Evolutionary conservation across 2,329 filamentous ascomycete genomes (phyloP).

Genomic region (Diaporthe capsici): DNA sequence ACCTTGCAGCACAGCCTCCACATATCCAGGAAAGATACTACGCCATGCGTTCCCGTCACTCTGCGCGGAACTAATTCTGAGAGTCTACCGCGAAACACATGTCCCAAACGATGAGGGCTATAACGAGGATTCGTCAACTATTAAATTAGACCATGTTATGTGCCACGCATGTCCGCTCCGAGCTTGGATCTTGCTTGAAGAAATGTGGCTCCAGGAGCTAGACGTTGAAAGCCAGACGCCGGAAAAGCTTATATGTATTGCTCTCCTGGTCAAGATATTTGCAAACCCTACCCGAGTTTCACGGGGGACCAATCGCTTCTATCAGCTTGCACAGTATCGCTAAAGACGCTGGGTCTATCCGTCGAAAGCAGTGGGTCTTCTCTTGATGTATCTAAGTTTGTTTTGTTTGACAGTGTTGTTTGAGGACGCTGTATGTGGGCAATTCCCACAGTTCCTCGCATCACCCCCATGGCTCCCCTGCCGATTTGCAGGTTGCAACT

Average conservation of each 20-base stretch:
- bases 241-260: background rate
- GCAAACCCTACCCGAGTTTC: background rate
- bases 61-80: background rate
- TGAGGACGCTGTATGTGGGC: background rate
- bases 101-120: background rate
- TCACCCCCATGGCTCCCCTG: rapidly evolving
- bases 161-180: too few relatives aligned
- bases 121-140: background rate
- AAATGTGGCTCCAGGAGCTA: background rate
- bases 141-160: too few relatives aligned
- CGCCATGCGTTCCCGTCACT: background rate
- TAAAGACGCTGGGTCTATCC: background rate
- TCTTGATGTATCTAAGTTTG: background rate
- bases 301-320: constrained; percentile 9
- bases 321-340: background rate
- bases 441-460: background rate
- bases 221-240: background rate
- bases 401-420: background rate
- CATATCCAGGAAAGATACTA: background rate
- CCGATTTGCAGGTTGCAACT: background rate
- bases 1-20: background rate
- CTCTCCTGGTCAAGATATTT: background rate
- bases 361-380: background rate
- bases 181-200: background rate
- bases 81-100: background rate